Evolutionary conservation across 2,329 filamentous ascomycete genomes (phyloP).

Genomic region (Colletotrichum tropicicola): DNA sequence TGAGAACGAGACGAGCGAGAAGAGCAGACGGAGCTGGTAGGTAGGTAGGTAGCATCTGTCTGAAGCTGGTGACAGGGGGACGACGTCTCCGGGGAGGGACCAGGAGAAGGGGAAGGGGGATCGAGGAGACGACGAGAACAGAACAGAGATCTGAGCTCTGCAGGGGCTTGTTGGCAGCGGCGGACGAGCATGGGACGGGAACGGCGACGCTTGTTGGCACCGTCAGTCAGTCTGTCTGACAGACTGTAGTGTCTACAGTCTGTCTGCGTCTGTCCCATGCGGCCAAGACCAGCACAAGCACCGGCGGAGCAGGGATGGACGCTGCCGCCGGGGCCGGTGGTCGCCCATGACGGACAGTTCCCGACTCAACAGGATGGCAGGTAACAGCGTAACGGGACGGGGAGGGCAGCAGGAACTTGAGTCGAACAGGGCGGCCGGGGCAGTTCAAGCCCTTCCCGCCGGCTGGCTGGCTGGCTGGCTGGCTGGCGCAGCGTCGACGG

Average conservation of each 20-base stretch:
- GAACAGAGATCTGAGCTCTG: constrained; percentile 1
- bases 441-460: too few relatives aligned
- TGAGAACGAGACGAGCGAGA: too few relatives aligned
- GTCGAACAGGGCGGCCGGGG: constrained; percentile 18
- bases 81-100: background rate
- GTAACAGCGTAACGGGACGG: background rate
- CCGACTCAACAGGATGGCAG: constrained; percentile 24
- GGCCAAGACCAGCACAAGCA: too few relatives aligned
- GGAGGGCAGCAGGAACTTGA: constrained; percentile 6
- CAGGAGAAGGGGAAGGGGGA: background rate
- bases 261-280: too few relatives aligned
- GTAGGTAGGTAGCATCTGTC: background rate
- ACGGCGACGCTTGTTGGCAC: background rate
- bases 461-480: too few relatives aligned
- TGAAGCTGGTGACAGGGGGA: constrained; percentile 15
- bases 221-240: background rate
- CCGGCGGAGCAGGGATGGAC: background rate
- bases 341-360: constrained; percentile 12
- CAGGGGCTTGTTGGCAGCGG: background rate
- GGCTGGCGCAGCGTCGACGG: too few relatives aligned
- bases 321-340: constrained; percentile 7
- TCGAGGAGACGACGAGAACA: background rate
- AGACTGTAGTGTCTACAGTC: too few relatives aligned
- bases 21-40: too few relatives aligned
- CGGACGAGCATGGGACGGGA: background rate